These are phyloP conservation scores for Solanum paucissectum DNA, from an alignment of 257 asterid species.

Conservation along the genomic window DNA sequence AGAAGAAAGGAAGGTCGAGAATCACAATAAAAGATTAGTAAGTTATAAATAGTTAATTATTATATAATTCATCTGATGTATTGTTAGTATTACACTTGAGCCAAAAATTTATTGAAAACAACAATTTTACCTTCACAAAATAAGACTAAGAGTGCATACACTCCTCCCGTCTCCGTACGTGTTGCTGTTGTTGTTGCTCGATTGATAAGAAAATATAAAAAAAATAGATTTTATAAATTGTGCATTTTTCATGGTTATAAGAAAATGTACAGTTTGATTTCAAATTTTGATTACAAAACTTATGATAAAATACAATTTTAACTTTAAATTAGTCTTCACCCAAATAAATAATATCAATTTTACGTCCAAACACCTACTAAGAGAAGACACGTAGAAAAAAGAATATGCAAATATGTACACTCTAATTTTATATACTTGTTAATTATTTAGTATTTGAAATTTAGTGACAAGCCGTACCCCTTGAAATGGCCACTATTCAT, in stretches of 20 bases:
- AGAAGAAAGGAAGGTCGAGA: not conserved
- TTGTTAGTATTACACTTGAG: not conserved
- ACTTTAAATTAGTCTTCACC: not conserved
- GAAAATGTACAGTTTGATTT: not conserved
- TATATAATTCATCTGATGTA: not conserved
- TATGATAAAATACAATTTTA: not conserved
- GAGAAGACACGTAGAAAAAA: not conserved
- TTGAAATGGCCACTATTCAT: not conserved
- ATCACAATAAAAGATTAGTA: not conserved
- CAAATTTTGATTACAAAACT: not conserved
- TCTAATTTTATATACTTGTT: not conserved
- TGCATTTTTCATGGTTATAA: not conserved
- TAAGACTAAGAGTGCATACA: not conserved
- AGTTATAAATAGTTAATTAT: not conserved
- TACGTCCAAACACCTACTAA: not conserved
- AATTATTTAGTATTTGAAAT: not conserved
- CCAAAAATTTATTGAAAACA: not conserved
- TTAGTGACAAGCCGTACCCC: not conserved
- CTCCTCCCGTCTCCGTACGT: accelerated
- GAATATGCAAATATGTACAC: not conserved
- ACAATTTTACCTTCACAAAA: not conserved
- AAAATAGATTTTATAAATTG: not conserved
- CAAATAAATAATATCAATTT: not conserved
- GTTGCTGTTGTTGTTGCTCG: not conserved
- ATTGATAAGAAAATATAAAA: not conserved